Base-by-base conservation (phyloP, 768 basidiomycete species). In the Pulveroboletus ravenelii region DNA sequence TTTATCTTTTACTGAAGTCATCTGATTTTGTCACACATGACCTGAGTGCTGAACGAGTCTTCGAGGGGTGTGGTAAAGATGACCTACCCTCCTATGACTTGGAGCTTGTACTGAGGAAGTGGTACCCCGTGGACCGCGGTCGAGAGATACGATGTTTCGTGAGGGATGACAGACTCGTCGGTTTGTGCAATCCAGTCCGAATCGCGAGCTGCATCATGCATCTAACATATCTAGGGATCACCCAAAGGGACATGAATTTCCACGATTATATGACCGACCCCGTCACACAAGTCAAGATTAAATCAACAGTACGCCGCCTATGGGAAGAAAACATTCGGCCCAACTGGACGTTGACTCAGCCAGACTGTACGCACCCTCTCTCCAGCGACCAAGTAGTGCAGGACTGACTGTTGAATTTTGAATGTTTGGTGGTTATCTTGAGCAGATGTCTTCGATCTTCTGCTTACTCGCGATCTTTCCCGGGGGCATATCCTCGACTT, bases 101-200 rank as follows among this genome's bases (percentile, higher is more conserved):
- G 5, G 93, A 98, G 63, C 79, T 98, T 10, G 84, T 96, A 2
- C 73, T 97, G 46, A 80, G 89, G 47, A 94, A 93, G 64, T 96
- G 92, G 89, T 90, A 92, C 57, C 74, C 87, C 20, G 73, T 98
- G 47, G 89, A 93, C 58, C 78, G 79, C 30, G 82, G 88, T 53
- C 79, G 93, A 42, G 94, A 98, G 67, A 68, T 96, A 45, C 76
- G 95, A 17, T 95, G 94, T 72, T 97, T 98, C 62, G 91, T 97
- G 8, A 76, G 90, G 29, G 71, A 82, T 10, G 77, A 84, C 47
- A 67, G 57, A 1, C 71, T 98, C 6, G 58, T 96, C 18, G 95
- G 94, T 93, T 41, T 35, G 60, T 62, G 12, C 30, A 34, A 9
- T 48, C 18, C 6, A 20, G 10, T 49, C 6, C 15, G 13, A 46